Conservation (phyloP, 495 filamentous ascomycete genomes). For the Xylaria acuta region DNA sequence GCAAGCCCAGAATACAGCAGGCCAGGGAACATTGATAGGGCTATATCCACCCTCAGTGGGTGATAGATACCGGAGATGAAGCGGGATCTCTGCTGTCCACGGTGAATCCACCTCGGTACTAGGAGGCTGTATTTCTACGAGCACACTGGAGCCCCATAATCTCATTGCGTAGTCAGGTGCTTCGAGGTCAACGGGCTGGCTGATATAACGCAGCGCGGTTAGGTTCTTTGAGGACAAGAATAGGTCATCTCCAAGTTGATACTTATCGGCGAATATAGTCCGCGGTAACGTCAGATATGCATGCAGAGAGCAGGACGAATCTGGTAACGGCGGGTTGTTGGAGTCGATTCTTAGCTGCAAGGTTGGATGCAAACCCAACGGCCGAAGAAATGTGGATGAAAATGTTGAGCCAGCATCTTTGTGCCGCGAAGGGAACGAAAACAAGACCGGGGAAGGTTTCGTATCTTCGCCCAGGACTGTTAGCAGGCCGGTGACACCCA, state of each 20-base stretch:
- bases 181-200: constrained; percentile 89
- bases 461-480: constrained; percentile 78
- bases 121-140: constrained; percentile 75
- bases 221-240: constrained; percentile 81
- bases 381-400: constrained; percentile 63
- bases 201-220: constrained; percentile 66
- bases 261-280: constrained; percentile 82
- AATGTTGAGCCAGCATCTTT: constrained; percentile 60
- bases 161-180: constrained; percentile 81
- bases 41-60: constrained; percentile 60
- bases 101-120: constrained; percentile 34
- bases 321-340: constrained; percentile 46
- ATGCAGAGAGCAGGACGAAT: constrained; percentile 70
- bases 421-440: constrained; percentile 91
- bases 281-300: constrained; percentile 89
- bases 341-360: constrained; percentile 64
- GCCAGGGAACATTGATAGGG: constrained; percentile 66
- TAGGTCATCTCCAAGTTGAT: constrained; percentile 76
- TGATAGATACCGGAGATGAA: constrained; percentile 86
- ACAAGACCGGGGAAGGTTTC: constrained; percentile 71
- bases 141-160: constrained; percentile 79
- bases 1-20: constrained; percentile 94
- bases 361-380: constrained; percentile 88
- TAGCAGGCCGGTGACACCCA: constrained; percentile 79
- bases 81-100: constrained; percentile 80